A percentile compares a stretch with the other conserved stretches of the same genome.
Evolutionary conservation across 2,329 filamentous ascomycete genomes (phyloP).

Genomic region (Pestalotiopsis fici): DNA sequence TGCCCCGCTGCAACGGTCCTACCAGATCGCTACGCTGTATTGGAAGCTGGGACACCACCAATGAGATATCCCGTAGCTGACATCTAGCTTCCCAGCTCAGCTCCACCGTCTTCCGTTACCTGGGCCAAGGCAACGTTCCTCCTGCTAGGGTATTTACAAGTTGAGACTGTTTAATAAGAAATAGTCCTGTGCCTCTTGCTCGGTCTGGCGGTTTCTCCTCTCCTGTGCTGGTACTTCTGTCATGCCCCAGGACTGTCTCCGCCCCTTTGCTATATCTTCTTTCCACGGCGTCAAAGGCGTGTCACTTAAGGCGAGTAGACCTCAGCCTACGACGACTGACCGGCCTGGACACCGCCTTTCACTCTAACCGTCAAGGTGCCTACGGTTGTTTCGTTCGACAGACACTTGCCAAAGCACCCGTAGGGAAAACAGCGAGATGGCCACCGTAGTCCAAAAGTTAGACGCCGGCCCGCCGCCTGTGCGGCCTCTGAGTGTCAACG

Average conservation of each 20-base stretch:
- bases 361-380: too few species aligned
- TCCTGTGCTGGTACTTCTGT: not conserved
- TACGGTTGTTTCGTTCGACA: not conserved
- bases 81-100: conserved; percentile 3
- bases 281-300: not conserved
- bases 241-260: not conserved
- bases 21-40: not conserved
- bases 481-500: conserved; percentile 36
- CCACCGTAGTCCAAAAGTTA: conserved; percentile 44
- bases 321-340: not conserved
- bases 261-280: not conserved
- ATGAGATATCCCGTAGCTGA: conserved; percentile 2
- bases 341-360: not conserved
- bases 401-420: not conserved
- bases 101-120: not conserved
- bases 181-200: not conserved
- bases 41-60: conserved; percentile 9
- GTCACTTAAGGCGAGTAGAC: not conserved
- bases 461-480: conserved; percentile 52
- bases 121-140: not conserved
- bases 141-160: not conserved
- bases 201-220: not conserved
- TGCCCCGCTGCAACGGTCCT: conserved; percentile 5
- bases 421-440: conserved; percentile 25
- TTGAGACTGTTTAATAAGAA: conserved; percentile 1